phyloP scores from a whole-genome alignment of 306 rosid genomes.

The Cucurbita ficifolia region DNA sequence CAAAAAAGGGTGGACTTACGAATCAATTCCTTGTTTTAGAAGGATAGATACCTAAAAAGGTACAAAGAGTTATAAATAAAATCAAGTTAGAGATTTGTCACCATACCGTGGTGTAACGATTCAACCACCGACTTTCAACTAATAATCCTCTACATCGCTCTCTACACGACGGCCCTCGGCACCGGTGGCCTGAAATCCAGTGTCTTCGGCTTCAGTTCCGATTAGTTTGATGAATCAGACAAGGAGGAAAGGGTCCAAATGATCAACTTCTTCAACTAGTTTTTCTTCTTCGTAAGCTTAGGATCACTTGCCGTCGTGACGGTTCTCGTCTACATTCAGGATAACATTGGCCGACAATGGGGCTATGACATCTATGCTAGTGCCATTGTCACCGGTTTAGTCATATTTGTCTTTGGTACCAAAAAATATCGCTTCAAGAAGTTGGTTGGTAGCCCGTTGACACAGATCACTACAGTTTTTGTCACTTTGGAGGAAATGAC shows the following conservation, averaged over 20 bases:
- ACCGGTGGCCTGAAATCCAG: conserved; percentile 84
- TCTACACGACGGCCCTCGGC: conserved; percentile 70
- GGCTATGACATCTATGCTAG: conserved; percentile 66
- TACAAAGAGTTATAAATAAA: too few relatives aligned
- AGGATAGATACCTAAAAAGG: too few relatives aligned
- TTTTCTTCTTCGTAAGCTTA: conserved; percentile 71
- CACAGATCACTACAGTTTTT: conserved; percentile 51
- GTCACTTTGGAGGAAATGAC: conserved; percentile 50
- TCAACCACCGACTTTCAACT: conserved; percentile 38
- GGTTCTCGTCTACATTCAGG: conserved; percentile 59
- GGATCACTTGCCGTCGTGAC: conserved; percentile 65
- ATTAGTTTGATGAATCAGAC: conserved; percentile 66
- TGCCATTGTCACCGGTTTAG: conserved; percentile 36
- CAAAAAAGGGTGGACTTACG: too few relatives aligned
- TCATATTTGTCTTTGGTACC: conserved; percentile 57
- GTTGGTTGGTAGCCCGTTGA: conserved; percentile 67
- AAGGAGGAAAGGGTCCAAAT: conserved; percentile 33
- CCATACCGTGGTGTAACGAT: too few relatives aligned
- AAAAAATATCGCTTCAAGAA: conserved; percentile 54
- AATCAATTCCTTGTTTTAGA: too few relatives aligned
- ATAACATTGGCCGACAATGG: conserved; percentile 62
- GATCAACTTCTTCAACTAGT: conserved; percentile 70
- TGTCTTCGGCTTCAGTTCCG: conserved; percentile 83
- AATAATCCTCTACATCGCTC: conserved; percentile 38
- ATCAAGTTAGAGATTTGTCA: too few relatives aligned